Evolutionary conservation across 805 yeast species (phyloP), one percentile per base, ranked within the genome.

Genomic region (Candida peoriensis): DNA sequence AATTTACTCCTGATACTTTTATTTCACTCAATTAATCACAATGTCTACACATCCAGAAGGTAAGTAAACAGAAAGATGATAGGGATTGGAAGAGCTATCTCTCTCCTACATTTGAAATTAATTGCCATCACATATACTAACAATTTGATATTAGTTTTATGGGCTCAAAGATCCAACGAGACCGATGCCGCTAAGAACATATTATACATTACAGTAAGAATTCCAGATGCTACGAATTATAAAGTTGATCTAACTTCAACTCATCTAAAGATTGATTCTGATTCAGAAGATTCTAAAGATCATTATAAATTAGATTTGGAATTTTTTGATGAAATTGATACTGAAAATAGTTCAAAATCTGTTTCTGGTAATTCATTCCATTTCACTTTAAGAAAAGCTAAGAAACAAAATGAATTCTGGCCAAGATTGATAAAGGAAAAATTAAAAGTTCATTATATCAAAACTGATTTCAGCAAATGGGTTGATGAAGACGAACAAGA

Each of bases 401-500:
- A 73, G 37, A 57, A 70, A 16, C 68, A 74, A 47, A 76, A 66
- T 39, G 97, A 88, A 56, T 90, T 63, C 70, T 90, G 98, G 98
- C 97, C 98, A 49, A 77, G 97, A 56, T 72, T 90, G 58, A 82
- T 89, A 37, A 89, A 88, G 64, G 89, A 83, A 52, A 86, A 88
- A 67, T 70, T 74, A 54, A 87, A 80, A 58, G 74, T 72, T 42
- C 86, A 79, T 46, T 85, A 74, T 62, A 75, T 90, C 57, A 84
- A 85, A 69, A 90, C 98, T 11, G 97, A 90, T 57, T 90, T 90
- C 56, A 96, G 89, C 66, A 85, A 81, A 61, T 90, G 98, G 98
- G 95, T 85, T 26, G 98, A 90, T 57, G 97, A 90, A 67, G 98
- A 90, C 57, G 98, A 90, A 64, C 98, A 90, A 64, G 71, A 64